A percentile compares a stretch with the other conserved stretches of the same genome.
Evolutionary conservation across 139 green algal species (phyloP).

Genomic region (Asterochloris erici): DNA sequence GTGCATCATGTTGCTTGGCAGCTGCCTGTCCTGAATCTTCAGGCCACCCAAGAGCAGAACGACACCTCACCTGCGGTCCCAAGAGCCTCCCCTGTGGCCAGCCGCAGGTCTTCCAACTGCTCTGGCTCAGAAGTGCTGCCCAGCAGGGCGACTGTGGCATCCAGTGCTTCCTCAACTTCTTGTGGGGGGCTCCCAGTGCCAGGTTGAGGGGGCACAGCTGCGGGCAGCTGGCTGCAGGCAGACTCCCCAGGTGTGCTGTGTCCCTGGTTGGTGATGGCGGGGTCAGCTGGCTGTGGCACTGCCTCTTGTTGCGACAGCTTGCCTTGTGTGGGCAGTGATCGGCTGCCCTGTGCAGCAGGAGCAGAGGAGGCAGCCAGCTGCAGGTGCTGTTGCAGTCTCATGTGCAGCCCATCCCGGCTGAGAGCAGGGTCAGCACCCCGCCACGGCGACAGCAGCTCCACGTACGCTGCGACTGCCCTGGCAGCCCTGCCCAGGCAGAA

Average conservation of each 20-base stretch:
- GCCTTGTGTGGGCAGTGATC: neutral
- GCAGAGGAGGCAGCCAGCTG: too few relatives aligned
- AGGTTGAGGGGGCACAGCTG: neutral
- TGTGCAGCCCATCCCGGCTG: too few relatives aligned
- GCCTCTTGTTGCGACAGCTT: neutral
- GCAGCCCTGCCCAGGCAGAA: too few relatives aligned
- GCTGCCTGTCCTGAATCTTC: too few relatives aligned
- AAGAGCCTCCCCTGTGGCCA: slow-evolving; percentile 51
- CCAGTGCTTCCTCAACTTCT: neutral
- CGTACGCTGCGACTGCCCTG: too few relatives aligned
- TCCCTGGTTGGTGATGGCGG: neutral
- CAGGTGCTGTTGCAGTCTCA: too few relatives aligned
- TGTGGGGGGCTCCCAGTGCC: neutral
- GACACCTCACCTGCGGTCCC: slow-evolving; percentile 25
- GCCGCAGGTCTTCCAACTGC: slow-evolving; percentile 51
- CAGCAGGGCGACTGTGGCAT: slow-evolving; percentile 26
- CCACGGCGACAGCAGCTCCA: too few relatives aligned
- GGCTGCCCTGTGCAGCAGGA: neutral
- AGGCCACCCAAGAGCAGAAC: too few relatives aligned
- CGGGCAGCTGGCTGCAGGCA: neutral
- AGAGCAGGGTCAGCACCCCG: too few relatives aligned
- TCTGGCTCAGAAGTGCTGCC: slow-evolving; percentile 9
- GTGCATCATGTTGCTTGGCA: too few relatives aligned
- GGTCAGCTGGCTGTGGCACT: neutral
- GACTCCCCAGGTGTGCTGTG: neutral